Evolutionary conservation across 208 protist species (phyloP).

Genomic region (Angomonas deanei): DNA sequence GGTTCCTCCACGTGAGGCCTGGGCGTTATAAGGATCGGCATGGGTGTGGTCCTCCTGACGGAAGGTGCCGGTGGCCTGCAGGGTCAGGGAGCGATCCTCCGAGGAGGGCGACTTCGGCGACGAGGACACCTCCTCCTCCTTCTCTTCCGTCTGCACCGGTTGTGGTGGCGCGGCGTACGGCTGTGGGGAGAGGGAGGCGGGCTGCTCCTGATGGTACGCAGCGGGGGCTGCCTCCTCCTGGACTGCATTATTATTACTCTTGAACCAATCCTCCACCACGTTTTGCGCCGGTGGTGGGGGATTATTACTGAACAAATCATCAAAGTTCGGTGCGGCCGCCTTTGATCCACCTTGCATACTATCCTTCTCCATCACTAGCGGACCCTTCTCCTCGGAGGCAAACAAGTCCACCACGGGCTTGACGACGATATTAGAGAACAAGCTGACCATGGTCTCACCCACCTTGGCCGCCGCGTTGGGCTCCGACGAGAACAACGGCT

Average conservation of each 20-base stretch:
- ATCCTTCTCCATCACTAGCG: neutral
- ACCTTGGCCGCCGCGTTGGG: conserved; percentile 1
- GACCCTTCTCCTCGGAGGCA: neutral
- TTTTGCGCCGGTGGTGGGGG: neutral
- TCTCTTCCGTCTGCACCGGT: neutral
- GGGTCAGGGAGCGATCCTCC: neutral
- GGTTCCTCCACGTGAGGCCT: no score
- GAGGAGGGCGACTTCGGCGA: no score
- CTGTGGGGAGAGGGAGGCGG: no score
- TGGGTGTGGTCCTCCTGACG: neutral
- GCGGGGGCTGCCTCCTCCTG: no score
- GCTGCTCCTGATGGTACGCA: no score
- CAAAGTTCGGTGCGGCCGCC: neutral
- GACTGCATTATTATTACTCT: no score
- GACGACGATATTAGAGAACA: conserved; percentile 23
- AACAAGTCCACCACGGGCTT: conserved; percentile 15
- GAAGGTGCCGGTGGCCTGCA: neutral
- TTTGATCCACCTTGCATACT: neutral
- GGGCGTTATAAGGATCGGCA: no score
- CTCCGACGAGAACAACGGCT: neutral
- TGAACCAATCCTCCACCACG: no score
- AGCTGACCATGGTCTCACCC: conserved; percentile 28
- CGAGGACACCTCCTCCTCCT: neutral
- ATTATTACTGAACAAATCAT: neutral
- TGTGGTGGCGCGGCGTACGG: neutral